A percentile compares a stretch with the other conserved stretches of the same genome.
These are phyloP conservation scores for Carpinus fangiana DNA, from an alignment of 306 rosid species.

Conservation along the genomic window DNA sequence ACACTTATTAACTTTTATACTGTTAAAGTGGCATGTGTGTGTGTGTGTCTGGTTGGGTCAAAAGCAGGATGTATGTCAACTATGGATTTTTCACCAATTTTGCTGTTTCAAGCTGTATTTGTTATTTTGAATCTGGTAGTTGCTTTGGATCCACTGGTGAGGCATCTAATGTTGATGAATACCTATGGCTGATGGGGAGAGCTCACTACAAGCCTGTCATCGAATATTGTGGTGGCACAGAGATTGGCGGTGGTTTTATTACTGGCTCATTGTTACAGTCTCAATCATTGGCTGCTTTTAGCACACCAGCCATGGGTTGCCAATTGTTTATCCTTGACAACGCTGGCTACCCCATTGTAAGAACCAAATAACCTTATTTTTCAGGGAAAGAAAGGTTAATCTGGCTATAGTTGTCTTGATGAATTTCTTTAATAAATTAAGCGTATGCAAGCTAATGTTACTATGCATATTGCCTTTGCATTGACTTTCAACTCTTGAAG, in stretches of 20 bases:
- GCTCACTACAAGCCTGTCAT: slow-evolving; percentile 87
- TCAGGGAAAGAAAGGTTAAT: background rate
- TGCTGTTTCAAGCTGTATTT: background rate
- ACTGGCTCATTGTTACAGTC: slow-evolving; percentile 84
- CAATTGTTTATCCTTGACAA: slow-evolving; percentile 73
- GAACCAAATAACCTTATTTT: slow-evolving; percentile 28
- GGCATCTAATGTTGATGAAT: slow-evolving; percentile 90
- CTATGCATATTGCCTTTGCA: background rate
- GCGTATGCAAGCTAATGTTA: background rate
- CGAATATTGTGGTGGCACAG: slow-evolving; percentile 98
- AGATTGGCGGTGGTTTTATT: slow-evolving; percentile 90
- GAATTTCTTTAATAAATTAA: background rate
- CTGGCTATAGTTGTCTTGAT: slow-evolving; percentile 9
- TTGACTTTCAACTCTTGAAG: background rate
- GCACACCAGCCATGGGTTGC: slow-evolving; percentile 94
- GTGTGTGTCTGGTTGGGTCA: slow-evolving; percentile 23
- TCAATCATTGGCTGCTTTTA: slow-evolving; percentile 92
- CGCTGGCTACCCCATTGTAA: slow-evolving; percentile 73
- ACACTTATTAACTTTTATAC: slow-evolving; percentile 11
- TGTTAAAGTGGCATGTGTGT: slow-evolving; percentile 1
- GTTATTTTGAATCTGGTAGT: slow-evolving; percentile 43
- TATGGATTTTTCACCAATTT: slow-evolving; percentile 5
- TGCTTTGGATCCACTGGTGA: slow-evolving; percentile 95
- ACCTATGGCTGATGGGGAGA: slow-evolving; percentile 98
- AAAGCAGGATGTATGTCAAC: slow-evolving; percentile 7